Evolutionary conservation across 441 rosid species (phyloP).

Genomic region (Monsonia emarginata): DNA sequence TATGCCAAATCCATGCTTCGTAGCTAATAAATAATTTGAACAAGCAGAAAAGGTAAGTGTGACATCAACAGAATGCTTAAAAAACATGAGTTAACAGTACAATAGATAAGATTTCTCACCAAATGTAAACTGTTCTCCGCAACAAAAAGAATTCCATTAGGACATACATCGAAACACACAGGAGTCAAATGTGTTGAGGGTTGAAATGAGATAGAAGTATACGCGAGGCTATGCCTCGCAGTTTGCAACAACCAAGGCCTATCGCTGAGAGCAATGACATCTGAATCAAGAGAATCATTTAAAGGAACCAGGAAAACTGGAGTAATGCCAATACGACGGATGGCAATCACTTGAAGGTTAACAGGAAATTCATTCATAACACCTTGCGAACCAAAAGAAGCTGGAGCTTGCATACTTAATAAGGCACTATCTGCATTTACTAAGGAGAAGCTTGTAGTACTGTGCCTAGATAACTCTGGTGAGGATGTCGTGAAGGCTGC

Average conservation of each 20-base stretch:
- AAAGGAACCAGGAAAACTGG: conserved; percentile 94
- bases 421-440: conserved; percentile 26
- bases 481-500: conserved; percentile 31
- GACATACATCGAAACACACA: conserved; percentile 82
- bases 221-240: conserved; percentile 85
- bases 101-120: conserved; percentile 39
- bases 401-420: conserved; percentile 20
- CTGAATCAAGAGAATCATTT: conserved; percentile 64
- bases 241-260: conserved; percentile 94
- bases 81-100: conserved; percentile 4
- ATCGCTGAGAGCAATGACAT: conserved; percentile 86
- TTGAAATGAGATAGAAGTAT: conserved; percentile 85
- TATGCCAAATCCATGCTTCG: neutral
- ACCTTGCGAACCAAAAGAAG: conserved; percentile 24
- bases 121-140: conserved; percentile 86
- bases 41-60: neutral
- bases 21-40: neutral
- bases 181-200: conserved; percentile 95
- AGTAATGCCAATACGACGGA: conserved; percentile 86
- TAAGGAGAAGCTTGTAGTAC: conserved; percentile 24
- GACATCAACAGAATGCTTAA: conserved; percentile 11
- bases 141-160: conserved; percentile 84
- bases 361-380: conserved; percentile 29
- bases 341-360: conserved; percentile 72
- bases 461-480: conserved; percentile 24